Base-by-base conservation (phyloP, 495 filamentous ascomycete species). In the Neurospora sp. region DNA sequence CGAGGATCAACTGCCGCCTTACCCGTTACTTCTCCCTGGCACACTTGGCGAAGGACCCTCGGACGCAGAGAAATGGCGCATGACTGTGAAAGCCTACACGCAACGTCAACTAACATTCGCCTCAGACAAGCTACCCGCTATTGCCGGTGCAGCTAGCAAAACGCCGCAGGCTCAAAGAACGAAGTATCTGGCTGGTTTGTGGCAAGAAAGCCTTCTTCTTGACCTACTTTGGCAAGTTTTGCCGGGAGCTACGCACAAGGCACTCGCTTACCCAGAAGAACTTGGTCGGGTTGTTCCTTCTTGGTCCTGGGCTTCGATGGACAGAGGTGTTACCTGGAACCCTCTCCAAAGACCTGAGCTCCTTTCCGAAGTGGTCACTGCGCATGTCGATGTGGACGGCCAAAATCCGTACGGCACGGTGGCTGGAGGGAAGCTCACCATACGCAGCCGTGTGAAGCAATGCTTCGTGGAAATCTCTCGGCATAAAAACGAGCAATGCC, bases 101-200 rank as follows among this genome's bases (percentile, higher is more conserved):
- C 62, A 39, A 31, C 73, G 75, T 54, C 73, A 66, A n/a, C 76
- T 83, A 31, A 71, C 78, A 0, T 81, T 79, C 87, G 86, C 88
- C 71, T 89, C 82, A 9, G 77, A 80, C 43, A 90, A 82, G 39
- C 79, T 84, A 45, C 85, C 85, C 54, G 83, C 83, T 43, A 88
- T 76, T 7, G 80, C 73, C 72, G 40, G 88, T 80, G 7, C 85
- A 45, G 73, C 73, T 62, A 36, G 72, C 40, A 31, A 75, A 39
- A 38, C 78, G 69, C 69, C 69, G 36, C 45, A 45, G 39, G 42
- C 62, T 39, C 66, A 72, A 42, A 45, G 86, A 86, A 71, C 85
- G 81, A 28, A 84, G 75, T 71, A 85, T 81, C 39, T 85, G 85
- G 73, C 89, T 84, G 73, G 74, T 3, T n/a, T 70, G 1, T 87